These are phyloP conservation scores for Candida schatavii DNA, from an alignment of 805 yeast genomes.

Conservation along the genomic window DNA sequence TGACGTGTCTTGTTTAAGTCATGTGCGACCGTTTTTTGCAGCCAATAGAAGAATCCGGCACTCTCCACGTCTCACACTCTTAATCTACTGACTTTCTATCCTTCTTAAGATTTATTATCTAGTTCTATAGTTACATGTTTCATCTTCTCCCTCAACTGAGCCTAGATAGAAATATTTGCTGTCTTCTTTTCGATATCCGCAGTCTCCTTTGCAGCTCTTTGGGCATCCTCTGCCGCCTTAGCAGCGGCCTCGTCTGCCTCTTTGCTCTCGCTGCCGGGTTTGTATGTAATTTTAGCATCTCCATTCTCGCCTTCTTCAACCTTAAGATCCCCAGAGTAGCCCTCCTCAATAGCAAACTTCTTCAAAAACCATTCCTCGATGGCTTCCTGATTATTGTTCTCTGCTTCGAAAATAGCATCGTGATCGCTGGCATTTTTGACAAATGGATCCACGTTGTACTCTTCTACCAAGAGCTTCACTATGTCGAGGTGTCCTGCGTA, in stretches of 20 bases:
- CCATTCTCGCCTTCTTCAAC: slow-evolving; percentile 38
- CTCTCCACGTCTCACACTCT: too few species aligned
- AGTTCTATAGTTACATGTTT: neutral
- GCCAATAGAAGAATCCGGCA: too few species aligned
- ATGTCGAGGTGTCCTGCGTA: slow-evolving; percentile 77
- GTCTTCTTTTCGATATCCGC: slow-evolving; percentile 29
- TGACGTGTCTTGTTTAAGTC: too few species aligned
- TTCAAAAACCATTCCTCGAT: slow-evolving; percentile 75
- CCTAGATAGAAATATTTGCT: slow-evolving; percentile 22
- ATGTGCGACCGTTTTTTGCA: too few species aligned
- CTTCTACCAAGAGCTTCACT: slow-evolving; percentile 68
- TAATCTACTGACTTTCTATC: neutral
- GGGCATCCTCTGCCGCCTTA: slow-evolving; percentile 49
- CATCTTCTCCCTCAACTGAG: slow-evolving; percentile 5
- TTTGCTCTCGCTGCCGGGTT: slow-evolving; percentile 42
- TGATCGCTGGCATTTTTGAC: slow-evolving; percentile 70
- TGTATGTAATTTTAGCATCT: slow-evolving; percentile 42
- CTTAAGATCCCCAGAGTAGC: slow-evolving; percentile 33
- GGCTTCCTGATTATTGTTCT: slow-evolving; percentile 67
- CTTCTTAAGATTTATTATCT: too few species aligned
- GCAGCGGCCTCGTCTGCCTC: slow-evolving; percentile 39
- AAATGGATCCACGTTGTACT: slow-evolving; percentile 78
- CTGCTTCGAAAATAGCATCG: slow-evolving; percentile 89
- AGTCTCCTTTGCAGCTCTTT: slow-evolving; percentile 42
- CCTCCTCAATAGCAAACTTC: slow-evolving; percentile 64